Base-by-base conservation (phyloP, 2,329 filamentous ascomycete genomes). In the Colletotrichum spaethianum region DNA sequence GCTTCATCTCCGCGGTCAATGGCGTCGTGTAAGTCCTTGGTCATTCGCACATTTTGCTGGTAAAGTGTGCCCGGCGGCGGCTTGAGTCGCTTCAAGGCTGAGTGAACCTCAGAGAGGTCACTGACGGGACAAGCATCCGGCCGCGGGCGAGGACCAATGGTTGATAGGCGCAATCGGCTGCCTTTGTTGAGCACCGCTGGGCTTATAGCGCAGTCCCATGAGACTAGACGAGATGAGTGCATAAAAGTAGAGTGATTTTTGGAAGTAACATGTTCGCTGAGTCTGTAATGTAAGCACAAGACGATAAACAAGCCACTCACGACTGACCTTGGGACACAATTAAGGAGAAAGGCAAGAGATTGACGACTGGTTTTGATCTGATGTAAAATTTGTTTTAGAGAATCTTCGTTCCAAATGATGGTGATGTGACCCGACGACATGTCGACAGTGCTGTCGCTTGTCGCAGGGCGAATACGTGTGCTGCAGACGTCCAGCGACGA, bases 1-100 rank as follows among this genome's bases (percentile, higher is more conserved):
- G 72, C 65, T 12, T 67, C 65, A 36, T 77, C 76, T 36, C 57
- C 70, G 48, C 63, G 60, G 28, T 78, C 76, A 42, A 78, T 78
- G 65, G 77, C 77, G 20, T 74, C 67, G 62, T 78, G 77, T 26
- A 78, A 60, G 53, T 76, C 72, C 23, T 74, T 72, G 5, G 67
- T 74, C 11, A 71, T 59, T 31, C 64, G 64, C n/a, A 57, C 67
- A 62, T 52, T 73, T 46, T 66, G 74, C 26, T 63, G 71, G 68
- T 40, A 68, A 16, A 73, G n/a, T 2, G 48, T 63, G 18, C 73
- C 70, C 1, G 66, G 70, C 33, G 60, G 52, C 18, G 73, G 73
- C 44, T 48, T 63, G 31, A 73, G 73, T 56, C 71, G 56, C 16
- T 65, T 61, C 36, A 74, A 20, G 48, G 70, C 60, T 31, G 57